Evolutionary conservation across 1,139 yeast genomes (phyloP), one percentile per base, ranked within the genome.

Genomic region (Hyphopichia wangnamkhiaoensis): DNA sequence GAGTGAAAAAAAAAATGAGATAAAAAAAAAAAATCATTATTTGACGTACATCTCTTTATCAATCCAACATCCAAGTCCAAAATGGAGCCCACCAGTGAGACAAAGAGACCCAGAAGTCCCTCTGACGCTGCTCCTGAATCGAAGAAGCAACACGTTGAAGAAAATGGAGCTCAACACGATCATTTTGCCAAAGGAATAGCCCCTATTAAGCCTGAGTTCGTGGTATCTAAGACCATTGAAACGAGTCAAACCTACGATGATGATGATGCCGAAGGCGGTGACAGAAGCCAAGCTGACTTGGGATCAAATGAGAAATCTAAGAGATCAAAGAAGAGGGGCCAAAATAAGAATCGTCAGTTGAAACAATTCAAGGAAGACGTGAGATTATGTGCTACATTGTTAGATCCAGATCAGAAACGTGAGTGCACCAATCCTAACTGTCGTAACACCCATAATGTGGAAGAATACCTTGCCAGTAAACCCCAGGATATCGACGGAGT

Each of bases 301-400:
- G 70, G 15, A 6, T 5, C n/a, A 33, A 25, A 70, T 48, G 67
- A 62, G 34, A 59, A 59, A 27, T 49, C 39, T 37, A 49, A 49
- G 18, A 55, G 50, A 30, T 57, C 56, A 38, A 76, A 77, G 63
- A 61, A 65, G 42, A 71, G 91, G 37, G 98, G 98, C 1, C 98
- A 93, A 65, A 93, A 93, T 63, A 91, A 93, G 61, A 80, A 81
- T 48, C 74, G 98, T 52, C 93, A 87, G 49, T 72, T 90, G 50
- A 77, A 75, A 42, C 96, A 89, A 60, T 71, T 65, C 19, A 79
- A 76, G 43, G 96, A 85, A 46, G 73, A 71, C 5, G 63, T 86
- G 37, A 76, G 82, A 52, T 63, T 91, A 37, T 93, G 98, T 63
- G 66, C 83, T 1, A 63, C 82, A 13, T 66, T 82, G 56, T 61